Conservation (phyloP, 768 basidiomycete genomes). For the Boletus reticulatus region DNA sequence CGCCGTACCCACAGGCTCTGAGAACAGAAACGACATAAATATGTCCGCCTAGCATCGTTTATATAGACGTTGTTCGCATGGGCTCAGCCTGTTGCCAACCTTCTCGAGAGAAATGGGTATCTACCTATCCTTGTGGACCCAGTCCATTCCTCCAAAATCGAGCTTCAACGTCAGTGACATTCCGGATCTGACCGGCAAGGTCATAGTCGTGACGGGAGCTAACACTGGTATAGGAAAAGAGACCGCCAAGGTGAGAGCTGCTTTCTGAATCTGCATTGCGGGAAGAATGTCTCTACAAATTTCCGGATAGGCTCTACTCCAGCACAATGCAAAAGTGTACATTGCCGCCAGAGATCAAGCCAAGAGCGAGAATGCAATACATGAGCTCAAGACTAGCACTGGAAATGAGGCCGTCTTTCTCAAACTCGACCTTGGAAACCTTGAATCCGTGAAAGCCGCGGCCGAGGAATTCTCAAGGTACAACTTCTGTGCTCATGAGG, state of each 20-base stretch:
- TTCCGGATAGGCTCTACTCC: conserved; percentile 21
- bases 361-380: conserved; percentile 30
- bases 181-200: conserved; percentile 34
- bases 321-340: conserved; percentile 36
- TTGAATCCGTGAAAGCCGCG: conserved; percentile 32
- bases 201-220: conserved; percentile 36
- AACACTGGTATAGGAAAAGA: conserved; percentile 31
- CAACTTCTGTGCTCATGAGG: background rate
- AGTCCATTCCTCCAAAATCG: too few relatives aligned
- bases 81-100: too few relatives aligned
- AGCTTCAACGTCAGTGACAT: background rate
- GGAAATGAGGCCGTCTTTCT: conserved; percentile 35
- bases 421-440: conserved; percentile 37
- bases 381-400: conserved; percentile 29
- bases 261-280: too few relatives aligned
- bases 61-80: too few relatives aligned
- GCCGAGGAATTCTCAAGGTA: conserved; percentile 33
- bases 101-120: too few relatives aligned
- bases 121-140: too few relatives aligned
- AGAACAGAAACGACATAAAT: too few relatives aligned
- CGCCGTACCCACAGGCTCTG: too few relatives aligned
- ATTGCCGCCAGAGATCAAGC: conserved; percentile 28
- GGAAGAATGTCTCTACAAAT: too few relatives aligned
- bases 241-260: conserved; percentile 13
- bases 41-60: too few relatives aligned